Conservation (phyloP, 192 early-diverging fungal genomes). For the Spinellus fusiger region DNA sequence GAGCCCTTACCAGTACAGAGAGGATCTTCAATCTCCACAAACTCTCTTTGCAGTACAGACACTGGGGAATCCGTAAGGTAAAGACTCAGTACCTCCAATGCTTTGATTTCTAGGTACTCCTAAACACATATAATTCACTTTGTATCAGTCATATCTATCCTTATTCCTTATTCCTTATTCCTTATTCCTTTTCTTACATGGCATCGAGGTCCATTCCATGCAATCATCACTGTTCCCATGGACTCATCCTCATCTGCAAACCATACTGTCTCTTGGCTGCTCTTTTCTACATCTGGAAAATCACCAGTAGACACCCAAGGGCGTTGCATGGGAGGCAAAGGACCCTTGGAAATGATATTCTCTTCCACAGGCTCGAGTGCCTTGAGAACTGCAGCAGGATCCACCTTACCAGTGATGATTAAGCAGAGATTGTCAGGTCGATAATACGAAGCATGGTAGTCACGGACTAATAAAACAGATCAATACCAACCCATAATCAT, state of each 20-base stretch:
- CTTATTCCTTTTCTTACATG: slow-evolving; percentile 28
- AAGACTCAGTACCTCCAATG: slow-evolving; percentile 27
- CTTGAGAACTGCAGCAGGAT: slow-evolving; percentile 33
- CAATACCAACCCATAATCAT: not conserved
- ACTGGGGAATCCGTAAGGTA: slow-evolving; percentile 56
- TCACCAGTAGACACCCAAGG: slow-evolving; percentile 52
- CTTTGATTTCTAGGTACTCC: slow-evolving; percentile 23
- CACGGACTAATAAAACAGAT: slow-evolving; percentile 14
- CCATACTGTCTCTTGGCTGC: slow-evolving; percentile 38
- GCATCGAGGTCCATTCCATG: slow-evolving; percentile 49
- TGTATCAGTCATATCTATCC: not conserved
- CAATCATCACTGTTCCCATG: slow-evolving; percentile 47
- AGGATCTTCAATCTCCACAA: slow-evolving; percentile 57
- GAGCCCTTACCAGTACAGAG: slow-evolving; percentile 45
- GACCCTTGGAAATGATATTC: slow-evolving; percentile 44
- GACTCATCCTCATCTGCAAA: slow-evolving; percentile 60
- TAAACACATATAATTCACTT: not conserved
- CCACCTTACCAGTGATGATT: slow-evolving; percentile 48
- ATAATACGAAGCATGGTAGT: slow-evolving; percentile 53
- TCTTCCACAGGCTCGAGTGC: slow-evolving; percentile 45
- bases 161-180: not conserved
- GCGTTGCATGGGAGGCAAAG: slow-evolving; percentile 41
- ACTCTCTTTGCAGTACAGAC: slow-evolving; percentile 48
- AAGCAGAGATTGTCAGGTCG: slow-evolving; percentile 57
- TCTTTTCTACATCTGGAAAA: slow-evolving; percentile 34